A percentile compares a stretch with the other conserved stretches of the same genome.
These are phyloP conservation scores for Brettanomyces custersianus DNA, from an alignment of 805 yeast species.

Conservation along the genomic window DNA sequence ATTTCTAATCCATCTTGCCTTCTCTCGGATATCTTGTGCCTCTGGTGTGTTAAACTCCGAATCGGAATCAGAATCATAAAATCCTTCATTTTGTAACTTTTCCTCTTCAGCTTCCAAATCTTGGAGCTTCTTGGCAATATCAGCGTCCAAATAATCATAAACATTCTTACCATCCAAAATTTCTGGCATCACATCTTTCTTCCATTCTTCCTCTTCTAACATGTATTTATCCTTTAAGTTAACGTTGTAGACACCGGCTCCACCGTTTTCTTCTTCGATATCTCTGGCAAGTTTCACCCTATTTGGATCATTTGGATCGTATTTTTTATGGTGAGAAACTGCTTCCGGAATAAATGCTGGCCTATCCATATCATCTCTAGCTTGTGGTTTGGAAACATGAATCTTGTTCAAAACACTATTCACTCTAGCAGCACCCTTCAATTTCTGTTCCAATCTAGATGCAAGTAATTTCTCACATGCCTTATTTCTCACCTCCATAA, in stretches of 20 bases:
- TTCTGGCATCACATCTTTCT: conserved; percentile 95
- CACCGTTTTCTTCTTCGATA: conserved; percentile 90
- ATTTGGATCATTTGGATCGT: conserved; percentile 72
- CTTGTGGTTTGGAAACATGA: conserved; percentile 85
- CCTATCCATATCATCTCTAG: conserved; percentile 80
- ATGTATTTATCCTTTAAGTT: conserved; percentile 88
- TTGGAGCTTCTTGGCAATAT: conserved; percentile 84
- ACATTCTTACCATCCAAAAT: conserved; percentile 92
- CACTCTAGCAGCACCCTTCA: conserved; percentile 87
- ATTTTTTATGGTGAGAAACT: conserved; percentile 49
- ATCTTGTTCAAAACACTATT: conserved; percentile 87
- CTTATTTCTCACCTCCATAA: conserved; percentile 90
- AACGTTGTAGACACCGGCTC: conserved; percentile 96
- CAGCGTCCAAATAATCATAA: conserved; percentile 95
- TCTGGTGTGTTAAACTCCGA: conserved; percentile 50
- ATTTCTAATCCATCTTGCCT: conserved; percentile 93
- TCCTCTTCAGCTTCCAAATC: conserved; percentile 98
- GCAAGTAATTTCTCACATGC: conserved; percentile 96
- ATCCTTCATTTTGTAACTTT: conserved; percentile 85
- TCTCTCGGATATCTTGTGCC: conserved; percentile 59
- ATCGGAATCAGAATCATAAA: conserved; percentile 81
- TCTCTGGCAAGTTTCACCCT: conserved; percentile 79
- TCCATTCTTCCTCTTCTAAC: conserved; percentile 95
- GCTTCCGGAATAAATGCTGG: conserved; percentile 77
- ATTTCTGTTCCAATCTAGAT: conserved; percentile 92